These are phyloP conservation scores for Phytophthora fragariae DNA, from an alignment of 352 stramenopile species.

Conservation along the genomic window DNA sequence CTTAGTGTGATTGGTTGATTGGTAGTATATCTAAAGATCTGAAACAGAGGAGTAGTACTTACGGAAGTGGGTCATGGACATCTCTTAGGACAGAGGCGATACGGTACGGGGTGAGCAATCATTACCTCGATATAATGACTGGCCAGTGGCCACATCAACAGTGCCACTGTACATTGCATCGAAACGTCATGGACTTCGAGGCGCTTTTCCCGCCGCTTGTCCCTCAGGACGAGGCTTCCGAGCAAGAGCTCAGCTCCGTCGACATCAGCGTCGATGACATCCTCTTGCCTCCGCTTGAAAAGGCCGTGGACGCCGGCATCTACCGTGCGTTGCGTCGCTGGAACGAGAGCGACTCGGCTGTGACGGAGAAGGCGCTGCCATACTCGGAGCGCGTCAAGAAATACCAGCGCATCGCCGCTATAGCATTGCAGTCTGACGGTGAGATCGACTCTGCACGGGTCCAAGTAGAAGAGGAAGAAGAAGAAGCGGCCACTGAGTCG, in stretches of 20 bases:
- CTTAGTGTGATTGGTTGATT: too few relatives aligned
- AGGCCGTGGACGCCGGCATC: conserved; percentile 61
- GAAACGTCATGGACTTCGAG: conserved; percentile 38
- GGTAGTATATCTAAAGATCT: too few relatives aligned
- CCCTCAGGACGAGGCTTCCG: conserved; percentile 13
- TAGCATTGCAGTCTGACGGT: conserved; percentile 55
- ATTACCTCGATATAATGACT: too few relatives aligned
- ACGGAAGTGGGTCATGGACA: too few relatives aligned
- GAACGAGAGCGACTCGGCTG: conserved; percentile 63
- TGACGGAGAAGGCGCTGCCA: conserved; percentile 55
- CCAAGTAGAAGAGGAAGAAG: conserved; percentile 23
- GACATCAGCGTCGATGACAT: conserved; percentile 67
- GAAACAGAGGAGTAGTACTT: too few relatives aligned
- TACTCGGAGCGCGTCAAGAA: conserved; percentile 68
- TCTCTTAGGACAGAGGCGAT: too few relatives aligned
- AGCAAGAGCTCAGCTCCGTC: background rate
- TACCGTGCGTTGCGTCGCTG: conserved; percentile 66
- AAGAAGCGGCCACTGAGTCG: conserved; percentile 16
- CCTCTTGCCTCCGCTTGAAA: conserved; percentile 55
- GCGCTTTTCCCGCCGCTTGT: conserved; percentile 69
- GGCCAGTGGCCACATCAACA: too few relatives aligned
- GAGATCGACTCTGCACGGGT: conserved; percentile 2
- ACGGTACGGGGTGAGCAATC: too few relatives aligned
- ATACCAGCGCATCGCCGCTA: conserved; percentile 63
- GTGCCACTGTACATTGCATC: too few relatives aligned